Evolutionary conservation across 2,329 filamentous ascomycete genomes (phyloP).

Genomic region (Alternaria panax): DNA sequence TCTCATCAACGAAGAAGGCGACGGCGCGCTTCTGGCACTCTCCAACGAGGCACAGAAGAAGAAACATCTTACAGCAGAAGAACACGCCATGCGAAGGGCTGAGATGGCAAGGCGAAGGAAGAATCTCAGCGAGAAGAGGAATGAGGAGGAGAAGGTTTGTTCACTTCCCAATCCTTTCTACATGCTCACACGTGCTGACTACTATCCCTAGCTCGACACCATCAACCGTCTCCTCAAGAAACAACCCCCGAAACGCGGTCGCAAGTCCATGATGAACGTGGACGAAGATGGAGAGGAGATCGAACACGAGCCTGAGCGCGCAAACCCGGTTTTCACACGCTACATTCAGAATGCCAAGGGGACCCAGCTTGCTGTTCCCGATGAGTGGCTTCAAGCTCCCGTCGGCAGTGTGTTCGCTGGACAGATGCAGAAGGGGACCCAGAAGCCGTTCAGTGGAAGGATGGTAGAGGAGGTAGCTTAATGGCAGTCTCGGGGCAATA

Average conservation of each 20-base stretch:
- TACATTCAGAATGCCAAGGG: slow-evolving; percentile 73
- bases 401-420: slow-evolving; percentile 65
- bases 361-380: slow-evolving; percentile 68
- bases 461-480: slow-evolving; percentile 51
- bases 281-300: slow-evolving; percentile 60
- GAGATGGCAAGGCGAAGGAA: slow-evolving; percentile 78
- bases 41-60: slow-evolving; percentile 75
- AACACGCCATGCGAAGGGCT: slow-evolving; percentile 74
- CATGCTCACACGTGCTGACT: slow-evolving; percentile 18
- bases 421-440: slow-evolving; percentile 30
- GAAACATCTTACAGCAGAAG: slow-evolving; percentile 75
- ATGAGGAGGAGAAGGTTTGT: slow-evolving; percentile 76
- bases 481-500: background rate
- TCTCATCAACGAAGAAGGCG: slow-evolving; percentile 59
- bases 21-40: slow-evolving; percentile 57
- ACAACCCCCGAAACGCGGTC: slow-evolving; percentile 74
- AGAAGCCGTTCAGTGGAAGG: slow-evolving; percentile 37
- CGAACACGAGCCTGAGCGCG: slow-evolving; percentile 55
- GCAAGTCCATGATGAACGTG: slow-evolving; percentile 55
- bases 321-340: slow-evolving; percentile 70
- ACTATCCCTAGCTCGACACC: slow-evolving; percentile 74
- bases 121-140: slow-evolving; percentile 78
- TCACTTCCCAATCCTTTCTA: background rate
- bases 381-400: slow-evolving; percentile 71
- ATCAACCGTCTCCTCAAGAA: slow-evolving; percentile 91